Conservation (phyloP, 2,329 filamentous ascomycete genomes). For the Pseudopithomyces maydicus region DNA sequence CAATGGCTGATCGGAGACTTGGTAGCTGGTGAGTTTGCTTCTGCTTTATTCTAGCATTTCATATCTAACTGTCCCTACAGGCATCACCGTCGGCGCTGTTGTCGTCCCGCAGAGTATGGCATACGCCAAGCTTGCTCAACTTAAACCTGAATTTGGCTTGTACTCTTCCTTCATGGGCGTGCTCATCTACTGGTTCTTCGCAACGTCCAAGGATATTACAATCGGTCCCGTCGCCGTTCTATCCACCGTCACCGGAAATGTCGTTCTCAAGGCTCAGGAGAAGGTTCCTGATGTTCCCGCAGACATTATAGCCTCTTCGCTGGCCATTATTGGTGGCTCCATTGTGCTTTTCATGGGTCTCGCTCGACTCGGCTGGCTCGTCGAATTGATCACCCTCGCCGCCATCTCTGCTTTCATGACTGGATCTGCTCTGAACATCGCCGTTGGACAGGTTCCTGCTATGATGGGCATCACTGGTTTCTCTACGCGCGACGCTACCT, state of each 20-base stretch:
- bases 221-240: conserved; percentile 96
- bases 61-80: conserved; percentile 36
- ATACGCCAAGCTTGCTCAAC: conserved; percentile 81
- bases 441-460: conserved; percentile 77
- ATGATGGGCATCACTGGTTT: conserved; percentile 81
- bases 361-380: conserved; percentile 83
- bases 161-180: conserved; percentile 98
- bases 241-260: conserved; percentile 84
- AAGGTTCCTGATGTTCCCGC: conserved; percentile 46
- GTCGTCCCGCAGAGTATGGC: conserved; percentile 97
- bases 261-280: conserved; percentile 68
- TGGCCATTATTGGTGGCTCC: conserved; percentile 78
- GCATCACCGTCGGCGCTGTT: conserved; percentile 74
- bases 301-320: conserved; percentile 58
- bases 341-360: conserved; percentile 84
- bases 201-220: conserved; percentile 97
- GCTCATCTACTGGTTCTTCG: conserved; percentile 95
- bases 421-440: conserved; percentile 89
- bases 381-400: conserved; percentile 90
- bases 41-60: not conserved
- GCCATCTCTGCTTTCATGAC: conserved; percentile 98
- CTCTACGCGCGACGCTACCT: conserved; percentile 77
- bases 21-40: conserved; percentile 71
- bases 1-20: conserved; percentile 90
- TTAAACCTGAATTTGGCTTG: conserved; percentile 80